Conservation (phyloP, 73 alveolate species). For the Uronychia binucleata region DNA sequence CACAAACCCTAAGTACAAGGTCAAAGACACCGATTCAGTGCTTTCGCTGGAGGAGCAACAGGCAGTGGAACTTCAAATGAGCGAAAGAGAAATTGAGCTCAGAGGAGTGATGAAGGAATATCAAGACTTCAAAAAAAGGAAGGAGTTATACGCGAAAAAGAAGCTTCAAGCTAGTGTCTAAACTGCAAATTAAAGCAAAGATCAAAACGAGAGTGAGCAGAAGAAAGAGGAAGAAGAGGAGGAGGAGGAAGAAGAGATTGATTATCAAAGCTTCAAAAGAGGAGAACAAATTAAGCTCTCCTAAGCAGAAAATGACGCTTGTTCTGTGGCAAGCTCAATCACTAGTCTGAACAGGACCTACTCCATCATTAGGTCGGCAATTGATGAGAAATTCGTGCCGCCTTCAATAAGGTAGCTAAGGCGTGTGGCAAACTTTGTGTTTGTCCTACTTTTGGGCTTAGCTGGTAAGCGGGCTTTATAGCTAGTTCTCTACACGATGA, state of each 20-base stretch:
- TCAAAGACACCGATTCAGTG: slow-evolving; percentile 24
- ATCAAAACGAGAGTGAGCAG: slow-evolving; percentile 17
- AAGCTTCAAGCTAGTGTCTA: background rate
- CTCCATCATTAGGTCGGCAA: slow-evolving; percentile 40
- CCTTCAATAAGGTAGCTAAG: slow-evolving; percentile 25
- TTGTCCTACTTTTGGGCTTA: slow-evolving; percentile 10
- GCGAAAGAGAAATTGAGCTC: background rate
- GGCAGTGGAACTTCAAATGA: background rate
- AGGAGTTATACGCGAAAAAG: background rate
- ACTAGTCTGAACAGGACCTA: slow-evolving; percentile 16
- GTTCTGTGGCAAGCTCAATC: background rate
- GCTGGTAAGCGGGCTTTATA: background rate
- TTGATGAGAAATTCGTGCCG: slow-evolving; percentile 54
- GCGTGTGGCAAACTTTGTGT: slow-evolving; percentile 37
- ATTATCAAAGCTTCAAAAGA: too few relatives aligned
- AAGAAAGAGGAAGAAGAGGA: slow-evolving; percentile 22
- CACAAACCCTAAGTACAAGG: slow-evolving; percentile 48
- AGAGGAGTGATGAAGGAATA: background rate
- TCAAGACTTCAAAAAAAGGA: background rate
- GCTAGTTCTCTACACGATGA: slow-evolving; percentile 5
- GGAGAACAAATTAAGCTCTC: background rate
- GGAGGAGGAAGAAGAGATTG: slow-evolving; percentile 23
- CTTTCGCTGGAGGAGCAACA: slow-evolving; percentile 3
- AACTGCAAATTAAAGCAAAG: too few relatives aligned
- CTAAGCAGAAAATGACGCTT: background rate